Base-by-base conservation (phyloP, 768 basidiomycete genomes). In the Mycena latifolia region DNA sequence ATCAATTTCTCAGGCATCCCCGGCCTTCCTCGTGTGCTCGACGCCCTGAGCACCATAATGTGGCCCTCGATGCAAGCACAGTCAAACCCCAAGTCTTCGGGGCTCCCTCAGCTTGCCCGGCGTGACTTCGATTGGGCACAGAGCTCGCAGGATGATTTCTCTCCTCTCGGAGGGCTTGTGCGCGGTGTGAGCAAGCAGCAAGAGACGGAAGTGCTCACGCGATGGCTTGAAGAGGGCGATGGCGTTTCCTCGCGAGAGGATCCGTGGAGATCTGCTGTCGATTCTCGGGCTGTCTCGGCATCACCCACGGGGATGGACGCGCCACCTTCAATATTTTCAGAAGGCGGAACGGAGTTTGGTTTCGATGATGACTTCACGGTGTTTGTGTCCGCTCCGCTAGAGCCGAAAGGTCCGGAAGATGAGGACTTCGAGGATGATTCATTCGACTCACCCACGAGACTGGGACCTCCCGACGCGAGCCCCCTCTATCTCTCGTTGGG, bases 41-140 rank as follows among this genome's bases (percentile, higher is more conserved):
- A 94, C 72, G 92, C 93, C 14, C 79, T 95, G 47, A 90, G 92
- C 75, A 94, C 94, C 0, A 88, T 95, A 71, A 93, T 95, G 90
- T 95, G 93, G 93, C 90, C 93, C 5, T 91, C 90, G 0, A 89
- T 95, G 86, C 77, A 86, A 52, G 79, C 85, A 25, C 77, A 73
- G 33, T 72, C 72, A 22, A 46, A 46, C 52, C 48, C 54, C 45
- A 69, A 71, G 45, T 41, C 65, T 31, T 70, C 69, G 6, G 53
- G 53, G 2, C 37, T 51, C 29, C 41, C 50, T 43, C 24, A 73
- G 71, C 33, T 73, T 75, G 55, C 48, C 9, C 78, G 73, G 57
- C 75, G 77, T 14, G 74, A 75, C 53, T 74, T 84, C 47, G 82
- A 81, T 58, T 84, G 82, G 83, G 82, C 78, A 25, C 72, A 77